Base-by-base conservation (phyloP, 345 rosid genomes). In the Sonneratia caseolaris region DNA sequence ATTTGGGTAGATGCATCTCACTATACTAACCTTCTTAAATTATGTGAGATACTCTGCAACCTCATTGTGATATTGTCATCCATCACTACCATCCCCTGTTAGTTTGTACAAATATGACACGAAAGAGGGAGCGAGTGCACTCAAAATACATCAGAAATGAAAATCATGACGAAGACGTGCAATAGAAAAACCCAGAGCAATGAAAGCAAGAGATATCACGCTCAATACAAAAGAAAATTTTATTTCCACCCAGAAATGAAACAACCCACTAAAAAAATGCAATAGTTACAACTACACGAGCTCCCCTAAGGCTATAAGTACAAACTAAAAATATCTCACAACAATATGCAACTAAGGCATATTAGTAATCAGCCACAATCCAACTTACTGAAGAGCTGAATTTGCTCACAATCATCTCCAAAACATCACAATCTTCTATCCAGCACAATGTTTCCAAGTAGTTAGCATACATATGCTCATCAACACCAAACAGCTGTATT, bases 391-490 rank as follows among this genome's bases (percentile, higher is more conserved):
- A 88, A 76, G 96, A 87, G 85, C 92, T 89, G 86, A 91, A 87
- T 81, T 89, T 93, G 80, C 88, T 91, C 42, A 86, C 87, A 80
- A 93, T 93, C 97, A 89, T 91, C 84, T 93, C 92, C 78, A 93
- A 74, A 49, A 91, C 85, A 85, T 91, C 86, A 64, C 91, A 88
- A 68, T 89, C 94, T 69, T 88, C 96, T 70, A 93, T 86, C 98
- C 98, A 91, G 78, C 83, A 88, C 87, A 93, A 86, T 74, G 85
- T 82, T 67, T 86, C 96, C 62, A 75, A 71, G 78, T 83, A 83
- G 84, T 78, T 93, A 68, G 94, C 66, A 80, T 88, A 93, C 79
- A 89, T 75, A 81, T 88, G 96, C 74, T 93, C 98, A 85, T 93
- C 98, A 49, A 92, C 89, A 61, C 97, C 97, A 73, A 93, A 74